Evolutionary conservation across 1,139 yeast species (phyloP).

Genomic region (Scheffersomyces cryptocercus): DNA sequence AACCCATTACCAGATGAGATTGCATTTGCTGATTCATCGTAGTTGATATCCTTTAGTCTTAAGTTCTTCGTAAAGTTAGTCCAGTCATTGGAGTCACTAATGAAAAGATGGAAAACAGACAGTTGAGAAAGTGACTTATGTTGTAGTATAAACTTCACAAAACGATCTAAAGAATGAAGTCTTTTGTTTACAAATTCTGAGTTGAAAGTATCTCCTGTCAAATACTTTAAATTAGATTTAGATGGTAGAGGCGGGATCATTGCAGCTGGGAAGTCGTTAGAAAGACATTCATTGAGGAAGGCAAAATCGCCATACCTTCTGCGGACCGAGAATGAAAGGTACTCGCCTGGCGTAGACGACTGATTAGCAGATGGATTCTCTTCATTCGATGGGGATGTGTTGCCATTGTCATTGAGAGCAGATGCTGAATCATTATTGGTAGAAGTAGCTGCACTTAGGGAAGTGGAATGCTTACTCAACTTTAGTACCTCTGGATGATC

Average conservation of each 20-base stretch:
- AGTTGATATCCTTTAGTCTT: slow-evolving; percentile 31
- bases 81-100: slow-evolving; percentile 82
- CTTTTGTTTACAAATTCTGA: slow-evolving; percentile 79
- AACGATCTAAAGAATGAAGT: slow-evolving; percentile 79
- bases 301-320: slow-evolving; percentile 84
- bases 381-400: neutral
- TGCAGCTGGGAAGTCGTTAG: slow-evolving; percentile 78
- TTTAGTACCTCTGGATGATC: slow-evolving; percentile 45
- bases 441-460: neutral
- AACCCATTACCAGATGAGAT: slow-evolving; percentile 20
- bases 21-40: slow-evolving; percentile 14
- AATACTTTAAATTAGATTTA: slow-evolving; percentile 84
- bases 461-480: slow-evolving; percentile 17
- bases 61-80: slow-evolving; percentile 69
- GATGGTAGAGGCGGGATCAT: slow-evolving; percentile 95
- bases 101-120: slow-evolving; percentile 69
- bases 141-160: slow-evolving; percentile 66
- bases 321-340: slow-evolving; percentile 55
- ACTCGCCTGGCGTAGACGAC: slow-evolving; percentile 27
- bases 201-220: slow-evolving; percentile 91
- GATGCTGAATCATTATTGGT: no score
- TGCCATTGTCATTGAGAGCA: neutral
- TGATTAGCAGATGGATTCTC: slow-evolving; percentile 2
- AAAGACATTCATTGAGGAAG: slow-evolving; percentile 70
- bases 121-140: slow-evolving; percentile 76